Evolutionary conservation across 2,329 filamentous ascomycete species (phyloP).

Genomic region (Pestalotiopsis sp.): DNA sequence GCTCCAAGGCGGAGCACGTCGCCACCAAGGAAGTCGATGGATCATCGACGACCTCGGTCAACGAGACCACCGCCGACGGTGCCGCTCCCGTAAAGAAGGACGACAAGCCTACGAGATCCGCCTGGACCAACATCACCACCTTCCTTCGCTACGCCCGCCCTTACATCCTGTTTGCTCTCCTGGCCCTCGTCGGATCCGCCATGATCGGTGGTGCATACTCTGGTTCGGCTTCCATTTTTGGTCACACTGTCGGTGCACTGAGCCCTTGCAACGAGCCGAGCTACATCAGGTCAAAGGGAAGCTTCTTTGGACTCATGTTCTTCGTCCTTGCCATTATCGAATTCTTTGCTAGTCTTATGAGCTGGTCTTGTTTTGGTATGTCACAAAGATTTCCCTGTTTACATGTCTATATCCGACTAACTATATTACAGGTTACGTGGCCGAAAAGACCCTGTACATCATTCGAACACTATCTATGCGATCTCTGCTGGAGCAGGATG

Average conservation of each 20-base stretch:
- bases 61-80: slow-evolving; percentile 12
- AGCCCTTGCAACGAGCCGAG: slow-evolving; percentile 48
- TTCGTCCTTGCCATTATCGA: slow-evolving; percentile 57
- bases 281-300: slow-evolving; percentile 35
- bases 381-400: background rate
- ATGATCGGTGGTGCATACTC: slow-evolving; percentile 58
- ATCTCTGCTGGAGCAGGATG: slow-evolving; percentile 65
- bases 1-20: slow-evolving; percentile 31
- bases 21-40: slow-evolving; percentile 17
- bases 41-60: slow-evolving; percentile 3
- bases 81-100: slow-evolving; percentile 13
- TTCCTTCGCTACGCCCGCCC: slow-evolving; percentile 40
- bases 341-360: slow-evolving; percentile 62
- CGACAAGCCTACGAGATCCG: slow-evolving; percentile 22
- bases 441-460: slow-evolving; percentile 66
- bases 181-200: slow-evolving; percentile 44
- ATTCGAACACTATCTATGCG: slow-evolving; percentile 66
- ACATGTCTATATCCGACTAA: background rate
- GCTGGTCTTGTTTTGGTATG: slow-evolving; percentile 48
- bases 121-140: slow-evolving; percentile 39
- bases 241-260: slow-evolving; percentile 49
- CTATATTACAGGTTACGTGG: slow-evolving; percentile 42
- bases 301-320: slow-evolving; percentile 41
- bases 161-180: slow-evolving; percentile 37
- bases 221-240: slow-evolving; percentile 58